Conservation (phyloP, 768 basidiomycete species). For the Podaxis sp. region DNA sequence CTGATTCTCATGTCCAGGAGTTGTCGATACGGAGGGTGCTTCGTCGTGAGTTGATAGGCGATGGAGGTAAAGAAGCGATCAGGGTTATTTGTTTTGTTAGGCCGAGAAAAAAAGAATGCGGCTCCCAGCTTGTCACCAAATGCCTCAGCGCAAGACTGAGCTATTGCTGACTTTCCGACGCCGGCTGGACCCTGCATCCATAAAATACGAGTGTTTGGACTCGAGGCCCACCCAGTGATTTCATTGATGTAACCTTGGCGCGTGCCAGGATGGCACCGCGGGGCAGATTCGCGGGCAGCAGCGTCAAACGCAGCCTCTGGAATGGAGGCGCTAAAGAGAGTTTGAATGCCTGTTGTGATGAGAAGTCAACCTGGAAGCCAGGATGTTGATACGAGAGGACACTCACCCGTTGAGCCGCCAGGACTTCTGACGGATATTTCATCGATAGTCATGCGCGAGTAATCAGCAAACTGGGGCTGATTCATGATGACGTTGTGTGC, state of each 20-base stretch:
- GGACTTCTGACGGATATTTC: background rate
- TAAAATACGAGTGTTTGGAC: background rate
- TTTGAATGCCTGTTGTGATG: background rate
- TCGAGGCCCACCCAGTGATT: constrained; percentile 8
- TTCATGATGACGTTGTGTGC: constrained; percentile 1
- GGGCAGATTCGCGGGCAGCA: background rate
- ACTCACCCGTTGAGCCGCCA: background rate
- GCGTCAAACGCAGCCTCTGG: background rate
- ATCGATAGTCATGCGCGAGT: background rate
- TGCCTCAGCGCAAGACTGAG: constrained; percentile 5
- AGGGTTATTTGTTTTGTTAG: background rate
- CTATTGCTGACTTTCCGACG: constrained; percentile 4
- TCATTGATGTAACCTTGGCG: constrained; percentile 48
- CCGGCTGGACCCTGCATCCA: constrained; percentile 9
- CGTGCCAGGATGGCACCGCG: background rate
- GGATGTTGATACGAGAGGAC: background rate
- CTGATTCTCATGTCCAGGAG: background rate
- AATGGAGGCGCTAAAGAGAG: background rate
- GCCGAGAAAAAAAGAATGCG: constrained; percentile 2
- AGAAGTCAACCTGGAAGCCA: background rate
- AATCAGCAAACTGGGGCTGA: background rate
- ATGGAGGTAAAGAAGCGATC: background rate
- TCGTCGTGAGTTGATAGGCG: background rate
- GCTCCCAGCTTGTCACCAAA: background rate
- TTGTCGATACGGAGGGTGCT: background rate